Evolutionary conservation across 1,139 yeast species (phyloP).

Genomic region (Kodamaea fungicola): DNA sequence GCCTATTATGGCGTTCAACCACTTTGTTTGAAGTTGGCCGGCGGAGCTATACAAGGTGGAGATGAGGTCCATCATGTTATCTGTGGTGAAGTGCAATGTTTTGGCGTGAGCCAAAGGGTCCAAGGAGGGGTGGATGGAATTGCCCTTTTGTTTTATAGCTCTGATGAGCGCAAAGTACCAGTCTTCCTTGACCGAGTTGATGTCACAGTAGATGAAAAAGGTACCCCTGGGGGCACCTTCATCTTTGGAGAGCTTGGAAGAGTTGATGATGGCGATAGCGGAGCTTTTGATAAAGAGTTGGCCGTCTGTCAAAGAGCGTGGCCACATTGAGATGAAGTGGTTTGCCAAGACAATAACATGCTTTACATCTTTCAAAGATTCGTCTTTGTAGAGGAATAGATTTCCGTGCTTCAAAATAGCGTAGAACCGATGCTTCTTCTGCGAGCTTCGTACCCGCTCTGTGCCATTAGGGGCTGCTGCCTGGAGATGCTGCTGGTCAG

Average conservation of each 20-base stretch:
- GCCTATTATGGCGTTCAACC: slow-evolving; percentile 88
- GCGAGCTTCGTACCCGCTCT: slow-evolving; percentile 16
- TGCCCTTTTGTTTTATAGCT: slow-evolving; percentile 59
- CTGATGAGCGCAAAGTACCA: slow-evolving; percentile 84
- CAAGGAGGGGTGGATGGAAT: slow-evolving; percentile 12
- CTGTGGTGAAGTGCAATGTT: slow-evolving; percentile 68
- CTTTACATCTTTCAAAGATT: slow-evolving; percentile 59
- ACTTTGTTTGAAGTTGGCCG: slow-evolving; percentile 77
- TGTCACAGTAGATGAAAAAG: slow-evolving; percentile 72
- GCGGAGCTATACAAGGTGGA: slow-evolving; percentile 78
- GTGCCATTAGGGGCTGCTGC: slow-evolving; percentile 3
- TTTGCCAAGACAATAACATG: slow-evolving; percentile 78
- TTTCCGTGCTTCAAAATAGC: slow-evolving; percentile 82
- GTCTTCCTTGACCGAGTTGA: slow-evolving; percentile 81
- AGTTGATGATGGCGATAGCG: slow-evolving; percentile 66
- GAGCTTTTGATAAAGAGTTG: slow-evolving; percentile 76
- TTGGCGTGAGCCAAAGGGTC: slow-evolving; percentile 54
- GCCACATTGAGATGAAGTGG: slow-evolving; percentile 82
- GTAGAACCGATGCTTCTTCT: slow-evolving; percentile 59
- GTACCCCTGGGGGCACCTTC: slow-evolving; percentile 46
- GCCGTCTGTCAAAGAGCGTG: slow-evolving; percentile 66
- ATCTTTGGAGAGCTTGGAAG: slow-evolving; percentile 6
- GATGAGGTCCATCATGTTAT: slow-evolving; percentile 68
- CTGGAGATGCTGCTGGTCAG: slow-evolving; percentile 3
- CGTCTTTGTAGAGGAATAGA: slow-evolving; percentile 73